These are phyloP conservation scores for Acorus gramineus DNA, from an alignment of 106 monocot genomes.

Conservation along the genomic window DNA sequence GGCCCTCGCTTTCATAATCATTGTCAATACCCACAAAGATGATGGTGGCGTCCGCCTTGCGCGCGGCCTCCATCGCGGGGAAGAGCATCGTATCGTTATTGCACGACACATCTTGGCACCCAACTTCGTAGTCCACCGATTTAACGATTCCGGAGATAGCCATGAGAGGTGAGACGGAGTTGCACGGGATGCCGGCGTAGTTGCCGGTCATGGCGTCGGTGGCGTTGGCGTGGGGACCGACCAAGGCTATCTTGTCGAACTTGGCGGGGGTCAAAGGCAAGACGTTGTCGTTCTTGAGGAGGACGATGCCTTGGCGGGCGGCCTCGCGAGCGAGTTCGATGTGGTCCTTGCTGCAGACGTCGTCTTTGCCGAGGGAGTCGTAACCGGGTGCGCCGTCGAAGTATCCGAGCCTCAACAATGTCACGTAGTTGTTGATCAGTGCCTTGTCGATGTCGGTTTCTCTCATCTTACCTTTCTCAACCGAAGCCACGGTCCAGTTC, in stretches of 20 bases:
- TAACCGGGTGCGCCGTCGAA: no score
- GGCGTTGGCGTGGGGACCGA: conserved; percentile 30
- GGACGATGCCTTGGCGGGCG: no score
- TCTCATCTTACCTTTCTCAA: no score
- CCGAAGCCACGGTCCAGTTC: no score
- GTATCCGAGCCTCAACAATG: no score
- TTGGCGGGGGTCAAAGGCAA: conserved; percentile 1
- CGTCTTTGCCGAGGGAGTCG: no score
- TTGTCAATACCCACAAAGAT: conserved; percentile 18
- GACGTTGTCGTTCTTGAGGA: no score
- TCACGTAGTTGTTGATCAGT: no score
- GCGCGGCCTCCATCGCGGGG: background rate
- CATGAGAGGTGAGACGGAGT: conserved; percentile 1
- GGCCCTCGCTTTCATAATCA: conserved; percentile 6
- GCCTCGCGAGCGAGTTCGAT: no score
- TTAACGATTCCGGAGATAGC: conserved; percentile 1
- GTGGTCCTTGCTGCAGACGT: no score
- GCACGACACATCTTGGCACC: conserved; percentile 4
- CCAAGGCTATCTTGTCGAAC: conserved; percentile 6
- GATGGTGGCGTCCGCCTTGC: background rate
- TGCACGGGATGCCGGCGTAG: conserved; percentile 29
- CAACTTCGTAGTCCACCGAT: background rate
- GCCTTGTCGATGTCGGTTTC: no score
- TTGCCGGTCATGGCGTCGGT: conserved; percentile 29
- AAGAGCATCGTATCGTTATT: background rate